Evolutionary conservation across 768 basidiomycete species (phyloP).

Genomic region (Suillus subalutaceus): DNA sequence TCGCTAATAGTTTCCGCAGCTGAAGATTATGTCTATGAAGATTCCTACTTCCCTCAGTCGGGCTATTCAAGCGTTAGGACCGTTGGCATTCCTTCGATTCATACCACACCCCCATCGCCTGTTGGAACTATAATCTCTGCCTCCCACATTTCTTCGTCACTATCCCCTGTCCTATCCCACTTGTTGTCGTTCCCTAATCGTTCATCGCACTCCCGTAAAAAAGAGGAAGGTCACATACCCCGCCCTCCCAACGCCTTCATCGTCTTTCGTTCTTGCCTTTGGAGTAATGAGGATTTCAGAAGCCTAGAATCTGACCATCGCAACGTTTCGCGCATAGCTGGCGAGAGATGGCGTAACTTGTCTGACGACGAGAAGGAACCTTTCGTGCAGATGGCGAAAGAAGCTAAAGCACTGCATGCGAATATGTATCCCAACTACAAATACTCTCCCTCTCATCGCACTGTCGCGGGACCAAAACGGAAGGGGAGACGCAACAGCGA

Average conservation of each 20-base stretch:
- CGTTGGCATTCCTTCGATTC: constrained; percentile 11
- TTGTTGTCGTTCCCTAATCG: constrained; percentile 33
- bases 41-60: constrained; percentile 23
- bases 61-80: constrained; percentile 24
- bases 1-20: constrained; percentile 37
- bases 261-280: constrained; percentile 72
- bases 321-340: constrained; percentile 71
- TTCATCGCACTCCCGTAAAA: constrained; percentile 45
- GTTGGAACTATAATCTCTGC: constrained; percentile 18
- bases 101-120: constrained; percentile 21
- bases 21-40: constrained; percentile 32
- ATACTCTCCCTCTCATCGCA: constrained; percentile 48
- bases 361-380: constrained; percentile 45
- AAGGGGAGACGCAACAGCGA: constrained; percentile 35
- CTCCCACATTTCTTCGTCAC: constrained; percentile 18
- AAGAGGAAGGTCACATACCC: constrained; percentile 56
- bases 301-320: constrained; percentile 70
- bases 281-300: constrained; percentile 52
- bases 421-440: constrained; percentile 61
- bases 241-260: constrained; percentile 89
- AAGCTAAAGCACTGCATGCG: constrained; percentile 51
- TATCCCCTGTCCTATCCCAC: constrained; percentile 21
- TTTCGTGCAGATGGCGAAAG: constrained; percentile 51
- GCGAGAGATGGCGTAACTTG: constrained; percentile 66
- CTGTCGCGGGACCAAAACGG: constrained; percentile 36